Base-by-base conservation (phyloP, 768 basidiomycete species). In the Russula earlei region DNA sequence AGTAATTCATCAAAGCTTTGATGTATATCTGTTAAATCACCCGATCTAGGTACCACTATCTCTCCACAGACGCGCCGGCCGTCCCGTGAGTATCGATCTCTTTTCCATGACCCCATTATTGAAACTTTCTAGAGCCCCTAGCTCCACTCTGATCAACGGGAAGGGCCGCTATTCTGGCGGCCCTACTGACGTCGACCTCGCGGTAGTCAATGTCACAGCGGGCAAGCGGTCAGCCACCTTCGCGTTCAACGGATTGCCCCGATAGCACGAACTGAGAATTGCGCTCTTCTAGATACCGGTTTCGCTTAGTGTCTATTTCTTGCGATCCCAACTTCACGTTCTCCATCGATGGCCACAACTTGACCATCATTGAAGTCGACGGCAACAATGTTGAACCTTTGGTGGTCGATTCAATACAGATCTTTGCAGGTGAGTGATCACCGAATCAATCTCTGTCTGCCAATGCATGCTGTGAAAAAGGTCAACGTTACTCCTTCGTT, bases 341-440 rank as follows among this genome's bases (percentile, higher is more conserved):
- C 46, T 65, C 63, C 24, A 58, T 61, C 41, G 60, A 61, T 29
- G 14, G 33, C 15, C 63, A 64, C 41, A 2, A 20, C 1, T 45
- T 64, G 55, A 59, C 56, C 7, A 34, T 64, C 36, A 64, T 64
- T 36, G 63, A 64, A 46, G 63, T 56, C n/a, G 63, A 64, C 43
- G 63, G 63, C 36, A 34, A n/a, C 34, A 52, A 44, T 19, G 37
- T 49, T 20, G 11, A 64, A 33, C 63, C 63, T 37, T 44, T 63
- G 11, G 15, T 29, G 6, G 63, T 64, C 22, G 63, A 64, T 38
- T 54, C 51, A 2, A 47, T 64, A 19, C 55, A 53, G 27, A 63
- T 64, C 29, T 62, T 64, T 5, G 55, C 59, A 1, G 57, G 57
- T 58, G 36, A 20, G 51, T 6, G 15, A 15, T 37, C 34, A 36